A percentile compares a stretch with the other conserved stretches of the same genome.
Evolutionary conservation across 805 yeast genomes (phyloP).

Genomic region (Metschnikowia bowlesiae): DNA sequence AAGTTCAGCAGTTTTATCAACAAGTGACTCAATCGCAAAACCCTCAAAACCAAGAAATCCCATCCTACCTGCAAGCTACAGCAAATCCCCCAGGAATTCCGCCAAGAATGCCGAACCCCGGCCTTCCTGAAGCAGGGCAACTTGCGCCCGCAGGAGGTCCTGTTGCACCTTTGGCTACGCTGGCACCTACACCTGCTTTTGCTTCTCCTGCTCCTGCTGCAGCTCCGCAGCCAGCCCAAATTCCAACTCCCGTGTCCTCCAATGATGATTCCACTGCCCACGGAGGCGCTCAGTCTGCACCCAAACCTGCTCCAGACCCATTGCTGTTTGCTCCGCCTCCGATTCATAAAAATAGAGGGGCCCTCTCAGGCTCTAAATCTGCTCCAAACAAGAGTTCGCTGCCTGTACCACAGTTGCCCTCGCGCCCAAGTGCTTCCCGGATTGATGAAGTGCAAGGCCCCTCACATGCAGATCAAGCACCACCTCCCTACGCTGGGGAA

Average conservation of each 20-base stretch:
- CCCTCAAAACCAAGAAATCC: background rate
- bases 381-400: background rate
- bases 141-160: background rate
- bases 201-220: background rate
- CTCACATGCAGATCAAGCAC: background rate
- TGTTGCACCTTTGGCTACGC: background rate
- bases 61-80: background rate
- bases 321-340: conserved; percentile 41
- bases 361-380: background rate
- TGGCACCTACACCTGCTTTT: background rate
- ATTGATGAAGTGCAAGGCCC: background rate
- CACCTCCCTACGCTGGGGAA: conserved; percentile 5
- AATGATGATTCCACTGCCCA: background rate
- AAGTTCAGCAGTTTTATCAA: background rate
- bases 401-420: conserved; percentile 3
- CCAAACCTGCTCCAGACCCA: conserved; percentile 31
- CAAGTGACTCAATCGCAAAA: background rate
- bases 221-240: background rate
- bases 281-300: background rate
- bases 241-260: background rate
- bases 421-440: conserved; percentile 1
- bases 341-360: conserved; percentile 22
- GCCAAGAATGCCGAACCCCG: background rate
- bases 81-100: conserved; percentile 1
- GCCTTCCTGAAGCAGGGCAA: background rate